A percentile compares a stretch with the other conserved stretches of the same genome.
These are phyloP conservation scores for Vitis rotundifolia DNA, from an alignment of 164 flowering plant genomes.

Conservation along the genomic window DNA sequence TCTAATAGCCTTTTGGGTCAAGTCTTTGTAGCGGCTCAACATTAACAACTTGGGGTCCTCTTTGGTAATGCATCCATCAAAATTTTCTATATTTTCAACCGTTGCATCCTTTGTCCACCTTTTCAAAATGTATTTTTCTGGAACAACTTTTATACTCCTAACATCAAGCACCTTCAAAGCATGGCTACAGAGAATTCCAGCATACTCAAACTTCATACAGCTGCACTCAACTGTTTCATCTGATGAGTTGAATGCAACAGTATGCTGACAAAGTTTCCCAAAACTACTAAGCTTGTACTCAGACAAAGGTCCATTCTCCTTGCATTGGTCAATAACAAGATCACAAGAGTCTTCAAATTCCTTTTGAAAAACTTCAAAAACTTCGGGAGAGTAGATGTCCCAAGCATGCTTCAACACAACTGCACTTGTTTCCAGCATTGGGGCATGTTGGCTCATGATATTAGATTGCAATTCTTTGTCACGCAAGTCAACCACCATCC, in stretches of 20 bases:
- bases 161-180: slow-evolving; percentile 30
- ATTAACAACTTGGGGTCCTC: neutral
- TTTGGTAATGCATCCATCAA: neutral
- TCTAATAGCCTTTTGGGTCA: neutral
- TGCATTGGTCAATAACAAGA: slow-evolving; percentile 15
- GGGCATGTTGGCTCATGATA: slow-evolving; percentile 14
- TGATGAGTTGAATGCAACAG: slow-evolving; percentile 16
- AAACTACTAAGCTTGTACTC: slow-evolving; percentile 21
- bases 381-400: slow-evolving; percentile 23
- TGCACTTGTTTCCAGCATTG: slow-evolving; percentile 16
- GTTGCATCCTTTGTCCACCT: slow-evolving; percentile 32
- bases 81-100: neutral
- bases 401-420: slow-evolving; percentile 26
- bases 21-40: neutral
- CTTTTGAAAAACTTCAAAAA: slow-evolving; percentile 26
- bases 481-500: slow-evolving; percentile 19
- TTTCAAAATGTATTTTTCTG: slow-evolving; percentile 25
- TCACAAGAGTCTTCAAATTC: slow-evolving; percentile 21
- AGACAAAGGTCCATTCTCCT: slow-evolving; percentile 12
- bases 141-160: slow-evolving; percentile 25
- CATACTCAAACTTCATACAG: slow-evolving; percentile 27
- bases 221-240: slow-evolving; percentile 20
- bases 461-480: slow-evolving; percentile 21
- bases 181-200: slow-evolving; percentile 36
- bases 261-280: slow-evolving; percentile 12